phyloP scores from a whole-genome alignment of 2,329 filamentous ascomycete genomes.

The Paramyrothecium sp. region DNA sequence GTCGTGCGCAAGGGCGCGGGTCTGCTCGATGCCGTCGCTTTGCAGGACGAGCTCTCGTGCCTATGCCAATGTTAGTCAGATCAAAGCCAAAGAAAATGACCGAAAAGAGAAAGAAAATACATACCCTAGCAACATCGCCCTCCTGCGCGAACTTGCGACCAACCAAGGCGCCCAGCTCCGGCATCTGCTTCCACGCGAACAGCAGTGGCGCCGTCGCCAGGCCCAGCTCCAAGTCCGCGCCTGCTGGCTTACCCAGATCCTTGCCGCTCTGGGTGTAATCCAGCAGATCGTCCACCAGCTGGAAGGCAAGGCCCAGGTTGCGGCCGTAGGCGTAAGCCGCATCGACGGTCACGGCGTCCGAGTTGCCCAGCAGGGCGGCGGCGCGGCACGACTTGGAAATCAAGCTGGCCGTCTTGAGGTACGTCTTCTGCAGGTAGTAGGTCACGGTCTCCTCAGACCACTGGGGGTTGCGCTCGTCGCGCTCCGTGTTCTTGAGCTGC shows the following conservation, averaged over 20 bases:
- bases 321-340: constrained; percentile 90
- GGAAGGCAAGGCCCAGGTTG: constrained; percentile 92
- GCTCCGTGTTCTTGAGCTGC: constrained; percentile 95
- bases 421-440: constrained; percentile 98
- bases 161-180: constrained; percentile 81
- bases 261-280: constrained; percentile 87
- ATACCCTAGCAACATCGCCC: constrained; percentile 82
- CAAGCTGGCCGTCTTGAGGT: constrained; percentile 91
- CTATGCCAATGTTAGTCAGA: constrained; percentile 41
- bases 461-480: constrained; percentile 77
- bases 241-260: constrained; percentile 91
- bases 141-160: constrained; percentile 83
- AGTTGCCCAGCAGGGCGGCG: constrained; percentile 79
- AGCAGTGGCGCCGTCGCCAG: constrained; percentile 90
- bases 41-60: constrained; percentile 80
- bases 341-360: constrained; percentile 77
- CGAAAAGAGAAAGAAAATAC: constrained; percentile 28
- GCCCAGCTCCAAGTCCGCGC: constrained; percentile 89
- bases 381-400: constrained; percentile 96
- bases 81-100: neutral
- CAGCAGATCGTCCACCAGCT: constrained; percentile 96
- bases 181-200: constrained; percentile 91
- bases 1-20: constrained; percentile 82
- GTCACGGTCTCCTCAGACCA: constrained; percentile 87
- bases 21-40: constrained; percentile 89